Evolutionary conservation across 768 basidiomycete species (phyloP).

Genomic region (Vararia minispora): DNA sequence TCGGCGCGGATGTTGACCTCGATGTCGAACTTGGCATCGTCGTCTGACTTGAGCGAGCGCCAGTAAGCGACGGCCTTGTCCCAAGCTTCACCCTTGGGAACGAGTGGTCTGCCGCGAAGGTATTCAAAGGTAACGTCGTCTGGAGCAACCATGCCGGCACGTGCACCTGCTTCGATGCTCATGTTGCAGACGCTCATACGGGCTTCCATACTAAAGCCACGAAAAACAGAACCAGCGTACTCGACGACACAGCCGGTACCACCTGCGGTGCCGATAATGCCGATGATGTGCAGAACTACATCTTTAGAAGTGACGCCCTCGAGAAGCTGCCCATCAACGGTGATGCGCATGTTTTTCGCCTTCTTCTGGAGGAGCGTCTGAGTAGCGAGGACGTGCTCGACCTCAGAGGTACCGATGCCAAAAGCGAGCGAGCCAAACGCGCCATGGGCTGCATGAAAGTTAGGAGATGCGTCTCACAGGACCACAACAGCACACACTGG

Average conservation of each 20-base stretch:
- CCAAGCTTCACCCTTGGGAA: constrained; percentile 49
- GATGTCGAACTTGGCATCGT: constrained; percentile 47
- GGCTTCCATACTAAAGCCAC: constrained; percentile 50
- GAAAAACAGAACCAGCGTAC: constrained; percentile 45
- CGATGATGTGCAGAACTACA: constrained; percentile 55
- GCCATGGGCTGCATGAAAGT: constrained; percentile 34
- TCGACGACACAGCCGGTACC: constrained; percentile 58
- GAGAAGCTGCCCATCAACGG: constrained; percentile 42
- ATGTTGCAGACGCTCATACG: constrained; percentile 56
- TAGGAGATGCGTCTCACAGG: neutral
- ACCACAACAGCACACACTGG: constrained; percentile 27
- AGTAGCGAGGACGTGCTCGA: constrained; percentile 60
- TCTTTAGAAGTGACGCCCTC: constrained; percentile 54
- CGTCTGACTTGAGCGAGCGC: constrained; percentile 42
- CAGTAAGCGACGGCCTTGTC: constrained; percentile 50
- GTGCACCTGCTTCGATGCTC: constrained; percentile 57
- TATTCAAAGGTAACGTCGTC: constrained; percentile 54
- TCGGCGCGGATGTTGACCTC: constrained; percentile 46
- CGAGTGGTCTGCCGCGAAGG: constrained; percentile 46
- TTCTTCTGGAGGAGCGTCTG: constrained; percentile 53
- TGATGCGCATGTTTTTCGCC: constrained; percentile 57
- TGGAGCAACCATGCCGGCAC: constrained; percentile 57
- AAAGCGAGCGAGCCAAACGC: constrained; percentile 60
- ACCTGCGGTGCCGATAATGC: constrained; percentile 52
- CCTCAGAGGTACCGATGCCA: constrained; percentile 59